These are phyloP conservation scores for Coemansia aciculifera DNA, from an alignment of 192 early-diverging fungal genomes.

Conservation along the genomic window DNA sequence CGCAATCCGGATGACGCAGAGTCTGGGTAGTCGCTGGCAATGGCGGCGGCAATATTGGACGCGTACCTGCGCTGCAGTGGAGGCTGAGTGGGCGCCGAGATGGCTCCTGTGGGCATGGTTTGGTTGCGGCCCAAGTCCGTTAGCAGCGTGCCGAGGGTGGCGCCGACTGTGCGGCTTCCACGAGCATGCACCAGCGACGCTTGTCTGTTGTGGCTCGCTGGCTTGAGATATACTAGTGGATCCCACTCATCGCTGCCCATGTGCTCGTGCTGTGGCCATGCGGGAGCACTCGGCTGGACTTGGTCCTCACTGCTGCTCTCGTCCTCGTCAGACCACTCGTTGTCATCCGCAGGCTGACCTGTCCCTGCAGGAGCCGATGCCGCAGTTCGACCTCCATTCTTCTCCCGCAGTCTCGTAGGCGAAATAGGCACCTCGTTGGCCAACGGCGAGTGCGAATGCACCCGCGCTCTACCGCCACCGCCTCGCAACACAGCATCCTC, in stretches of 20 bases:
- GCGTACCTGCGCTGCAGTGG: slow-evolving; percentile 1
- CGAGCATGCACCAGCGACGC: background rate
- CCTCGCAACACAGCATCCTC: background rate
- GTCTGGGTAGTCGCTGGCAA: slow-evolving; percentile 1
- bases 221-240: slow-evolving; percentile 33
- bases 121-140: slow-evolving; percentile 16
- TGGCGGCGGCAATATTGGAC: background rate
- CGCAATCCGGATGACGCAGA: slow-evolving; percentile 17
- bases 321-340: slow-evolving; percentile 11
- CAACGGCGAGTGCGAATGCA: slow-evolving; percentile 11
- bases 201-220: background rate
- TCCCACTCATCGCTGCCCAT: slow-evolving; percentile 22
- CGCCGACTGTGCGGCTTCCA: background rate
- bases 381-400: background rate
- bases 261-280: background rate
- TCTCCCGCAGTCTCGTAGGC: background rate
- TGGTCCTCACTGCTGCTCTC: background rate
- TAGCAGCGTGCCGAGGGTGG: slow-evolving; percentile 30
- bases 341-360: background rate
- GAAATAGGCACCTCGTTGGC: background rate
- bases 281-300: background rate
- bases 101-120: background rate
- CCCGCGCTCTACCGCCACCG: background rate
- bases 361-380: background rate
- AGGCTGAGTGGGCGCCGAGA: background rate